Base-by-base conservation (phyloP, 140 eudicot genomes). In the Anethum foeniculum region DNA sequence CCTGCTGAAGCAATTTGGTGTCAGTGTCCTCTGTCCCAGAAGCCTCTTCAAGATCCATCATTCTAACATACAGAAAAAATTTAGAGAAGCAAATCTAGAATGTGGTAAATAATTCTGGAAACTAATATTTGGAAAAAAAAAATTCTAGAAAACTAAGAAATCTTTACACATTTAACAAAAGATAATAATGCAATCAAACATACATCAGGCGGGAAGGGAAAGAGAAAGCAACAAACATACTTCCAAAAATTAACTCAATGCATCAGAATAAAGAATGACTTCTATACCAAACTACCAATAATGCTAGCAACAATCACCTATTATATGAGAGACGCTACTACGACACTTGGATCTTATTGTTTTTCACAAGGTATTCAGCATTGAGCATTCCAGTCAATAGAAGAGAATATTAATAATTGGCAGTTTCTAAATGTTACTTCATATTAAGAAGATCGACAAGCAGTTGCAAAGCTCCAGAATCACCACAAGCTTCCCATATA, bases 401-500 rank as follows among this genome's bases (percentile, higher is more conserved):
- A 5, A 71, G 74, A 14, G 11, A 8, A 71, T 7, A 36, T 7
- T 19, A 71, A 44, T 15, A 18, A 68, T 12, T 7, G 76, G 46
- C 28, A 12, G 34, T 8, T 19, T 76, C 41, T 27, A 25, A 83
- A 71, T 58, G 32, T 86, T 86, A 94, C 98, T 92, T 90, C 82
- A 83, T 86, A 72, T 88, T 94, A 73, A 94, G 94, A 85, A 94
- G 93, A 81, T 94, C 98, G 48, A 92, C 90, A 23, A 94, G 93
- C 77, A 94, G 80, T 77, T 92, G 98, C 60, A 94, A 52, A 86
- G 92, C 98, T 68, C 97, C 91, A 67, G 96, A 88, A 86, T 94
- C 96, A 78, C 98, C 97, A 72, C 99, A 90, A 80, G 90, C 93
- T 87, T 95, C 99, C 99, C 99, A 95, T 76, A 91, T 84, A 38